These are phyloP conservation scores for Ustilago hordei DNA, from an alignment of 1,284 basidiomycete species.

Conservation along the genomic window DNA sequence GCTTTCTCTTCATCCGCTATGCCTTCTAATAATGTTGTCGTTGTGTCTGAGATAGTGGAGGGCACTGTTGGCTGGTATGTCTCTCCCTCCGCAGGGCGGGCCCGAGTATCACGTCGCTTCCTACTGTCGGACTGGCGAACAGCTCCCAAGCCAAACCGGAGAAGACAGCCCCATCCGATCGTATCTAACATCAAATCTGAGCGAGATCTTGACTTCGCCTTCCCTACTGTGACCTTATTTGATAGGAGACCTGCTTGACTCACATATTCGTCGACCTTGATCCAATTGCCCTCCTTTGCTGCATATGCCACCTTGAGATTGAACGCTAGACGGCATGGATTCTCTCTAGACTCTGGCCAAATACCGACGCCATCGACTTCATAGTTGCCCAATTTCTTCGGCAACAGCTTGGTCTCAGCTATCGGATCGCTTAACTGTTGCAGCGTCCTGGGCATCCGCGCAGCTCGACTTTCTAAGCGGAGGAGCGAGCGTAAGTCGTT, in stretches of 20 bases:
- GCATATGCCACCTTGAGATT: slow-evolving; percentile 41
- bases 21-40: neutral
- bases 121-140: neutral
- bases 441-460: neutral
- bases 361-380: slow-evolving; percentile 19
- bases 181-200: slow-evolving; percentile 4
- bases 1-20: slow-evolving; percentile 3
- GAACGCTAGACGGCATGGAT: slow-evolving; percentile 26
- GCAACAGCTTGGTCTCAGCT: neutral
- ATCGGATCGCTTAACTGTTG: neutral
- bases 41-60: neutral
- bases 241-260: slow-evolving; percentile 1
- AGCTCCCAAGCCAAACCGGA: slow-evolving; percentile 27
- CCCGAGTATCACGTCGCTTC: neutral
- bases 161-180: slow-evolving; percentile 33
- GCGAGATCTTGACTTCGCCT: neutral
- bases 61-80: neutral
- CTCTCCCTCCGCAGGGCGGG: neutral
- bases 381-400: slow-evolving; percentile 1
- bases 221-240: neutral
- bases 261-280: slow-evolving; percentile 30
- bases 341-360: slow-evolving; percentile 25
- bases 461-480: slow-evolving; percentile 23
- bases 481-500: slow-evolving; percentile 33
- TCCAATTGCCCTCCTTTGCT: slow-evolving; percentile 29